These are phyloP conservation scores for Syzygium aqueum DNA, from an alignment of 345 rosid genomes.

Conservation along the genomic window DNA sequence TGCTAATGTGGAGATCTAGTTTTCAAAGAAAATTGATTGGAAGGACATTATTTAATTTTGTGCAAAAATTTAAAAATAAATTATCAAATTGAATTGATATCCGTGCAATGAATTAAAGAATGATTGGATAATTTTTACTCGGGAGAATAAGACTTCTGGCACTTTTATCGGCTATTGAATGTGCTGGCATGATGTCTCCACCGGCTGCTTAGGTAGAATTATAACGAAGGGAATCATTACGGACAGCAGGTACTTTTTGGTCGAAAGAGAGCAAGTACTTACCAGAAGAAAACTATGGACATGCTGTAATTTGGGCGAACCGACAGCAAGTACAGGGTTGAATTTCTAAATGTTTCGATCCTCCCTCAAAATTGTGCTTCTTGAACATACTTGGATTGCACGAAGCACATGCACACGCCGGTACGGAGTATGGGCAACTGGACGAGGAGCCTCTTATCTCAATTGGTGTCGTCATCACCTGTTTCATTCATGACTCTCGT, in stretches of 20 bases:
- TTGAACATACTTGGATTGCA: not conserved
- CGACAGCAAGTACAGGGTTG: not conserved
- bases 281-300: not conserved
- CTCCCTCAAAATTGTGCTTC: not conserved
- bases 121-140: not conserved
- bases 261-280: not conserved
- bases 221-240: not conserved
- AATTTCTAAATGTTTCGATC: not conserved
- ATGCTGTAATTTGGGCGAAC: not conserved
- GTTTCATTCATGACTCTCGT: not conserved
- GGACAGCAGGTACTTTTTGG: not conserved
- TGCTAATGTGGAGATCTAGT: rapidly evolving
- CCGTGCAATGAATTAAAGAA: rapidly evolving
- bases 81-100: not conserved
- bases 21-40: not conserved
- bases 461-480: not conserved
- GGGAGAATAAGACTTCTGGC: not conserved
- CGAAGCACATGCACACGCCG: not conserved
- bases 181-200: not conserved
- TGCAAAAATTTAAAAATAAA: not conserved
- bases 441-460: not conserved
- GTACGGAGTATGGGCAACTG: not conserved
- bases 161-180: not conserved
- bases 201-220: not conserved
- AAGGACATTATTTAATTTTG: not conserved